Evolutionary conservation across 1,284 basidiomycete genomes (phyloP).

Genomic region (Amylostereum areolatum): DNA sequence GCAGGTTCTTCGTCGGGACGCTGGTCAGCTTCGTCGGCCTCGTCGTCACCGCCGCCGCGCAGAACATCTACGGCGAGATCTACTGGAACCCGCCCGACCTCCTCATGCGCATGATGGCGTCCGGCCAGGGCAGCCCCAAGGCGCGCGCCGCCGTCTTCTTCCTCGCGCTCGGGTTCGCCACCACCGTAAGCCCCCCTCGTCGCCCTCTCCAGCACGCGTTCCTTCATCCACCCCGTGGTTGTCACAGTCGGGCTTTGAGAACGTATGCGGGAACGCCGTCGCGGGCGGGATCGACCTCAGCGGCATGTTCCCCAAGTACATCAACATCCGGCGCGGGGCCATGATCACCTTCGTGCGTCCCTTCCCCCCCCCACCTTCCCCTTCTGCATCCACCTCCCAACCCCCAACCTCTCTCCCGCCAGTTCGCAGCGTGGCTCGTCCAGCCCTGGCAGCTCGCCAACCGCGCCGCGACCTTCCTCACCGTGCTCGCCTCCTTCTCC

Average conservation of each 20-base stretch:
- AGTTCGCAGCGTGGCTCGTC: constrained; percentile 11
- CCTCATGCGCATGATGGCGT: constrained; percentile 14
- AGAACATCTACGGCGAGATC: constrained; percentile 14
- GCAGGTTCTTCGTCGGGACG: constrained; percentile 10
- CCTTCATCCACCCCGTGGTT: neutral
- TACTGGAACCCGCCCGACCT: constrained; percentile 17
- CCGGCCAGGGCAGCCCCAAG: constrained; percentile 11
- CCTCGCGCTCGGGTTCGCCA: constrained; percentile 12
- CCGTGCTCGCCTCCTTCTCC: constrained; percentile 15
- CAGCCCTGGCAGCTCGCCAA: constrained; percentile 17
- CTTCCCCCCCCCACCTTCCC: neutral
- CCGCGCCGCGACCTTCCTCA: constrained; percentile 14
- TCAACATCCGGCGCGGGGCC: constrained; percentile 19
- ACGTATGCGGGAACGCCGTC: constrained; percentile 15
- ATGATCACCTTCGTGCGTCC: constrained; percentile 12
- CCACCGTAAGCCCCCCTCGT: constrained; percentile 2
- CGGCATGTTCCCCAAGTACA: constrained; percentile 15
- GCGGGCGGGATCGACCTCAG: constrained; percentile 13
- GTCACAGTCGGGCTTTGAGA: constrained; percentile 10
- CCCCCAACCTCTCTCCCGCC: neutral
- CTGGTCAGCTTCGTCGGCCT: constrained; percentile 13
- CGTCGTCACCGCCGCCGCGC: constrained; percentile 12
- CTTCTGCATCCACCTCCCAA: neutral
- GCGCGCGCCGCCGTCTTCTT: constrained; percentile 14
- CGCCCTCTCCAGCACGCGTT: neutral